These are phyloP conservation scores for Eucalyptus marginata DNA, from an alignment of 345 rosid species.

Conservation along the genomic window DNA sequence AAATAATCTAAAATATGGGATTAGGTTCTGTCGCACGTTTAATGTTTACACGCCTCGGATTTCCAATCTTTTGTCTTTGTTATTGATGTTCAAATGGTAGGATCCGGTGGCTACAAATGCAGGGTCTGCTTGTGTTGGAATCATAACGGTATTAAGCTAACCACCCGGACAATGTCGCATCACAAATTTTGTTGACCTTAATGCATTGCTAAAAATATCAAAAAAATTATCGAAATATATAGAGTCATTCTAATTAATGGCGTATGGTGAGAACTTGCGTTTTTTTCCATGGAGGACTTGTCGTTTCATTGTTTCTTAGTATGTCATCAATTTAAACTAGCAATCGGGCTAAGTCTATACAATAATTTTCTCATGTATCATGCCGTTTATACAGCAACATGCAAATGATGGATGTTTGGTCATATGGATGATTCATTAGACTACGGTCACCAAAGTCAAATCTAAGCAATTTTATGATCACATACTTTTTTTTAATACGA, in stretches of 20 bases:
- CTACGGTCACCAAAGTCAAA: not conserved
- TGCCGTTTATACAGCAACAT: not conserved
- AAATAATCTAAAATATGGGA: not conserved
- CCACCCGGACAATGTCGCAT: not conserved
- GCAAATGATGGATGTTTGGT: not conserved
- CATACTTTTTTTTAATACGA: rapidly evolving
- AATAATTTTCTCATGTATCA: not conserved
- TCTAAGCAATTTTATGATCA: not conserved
- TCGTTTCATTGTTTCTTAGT: not conserved
- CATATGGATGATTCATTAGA: not conserved
- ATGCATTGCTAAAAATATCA: too few species aligned
- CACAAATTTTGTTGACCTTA: not conserved
- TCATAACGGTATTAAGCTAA: not conserved
- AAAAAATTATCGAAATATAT: too few species aligned
- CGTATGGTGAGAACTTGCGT: not conserved
- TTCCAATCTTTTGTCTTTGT: not conserved
- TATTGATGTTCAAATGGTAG: not conserved
- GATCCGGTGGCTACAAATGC: not conserved
- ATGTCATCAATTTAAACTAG: not conserved
- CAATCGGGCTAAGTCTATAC: not conserved
- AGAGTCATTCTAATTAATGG: not conserved
- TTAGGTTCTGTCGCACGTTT: not conserved
- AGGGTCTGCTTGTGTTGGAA: not conserved
- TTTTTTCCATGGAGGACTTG: not conserved
- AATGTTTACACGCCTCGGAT: not conserved